phyloP scores from a whole-genome alignment of 2,329 filamentous ascomycete genomes.

The Fusarium nematophilum region DNA sequence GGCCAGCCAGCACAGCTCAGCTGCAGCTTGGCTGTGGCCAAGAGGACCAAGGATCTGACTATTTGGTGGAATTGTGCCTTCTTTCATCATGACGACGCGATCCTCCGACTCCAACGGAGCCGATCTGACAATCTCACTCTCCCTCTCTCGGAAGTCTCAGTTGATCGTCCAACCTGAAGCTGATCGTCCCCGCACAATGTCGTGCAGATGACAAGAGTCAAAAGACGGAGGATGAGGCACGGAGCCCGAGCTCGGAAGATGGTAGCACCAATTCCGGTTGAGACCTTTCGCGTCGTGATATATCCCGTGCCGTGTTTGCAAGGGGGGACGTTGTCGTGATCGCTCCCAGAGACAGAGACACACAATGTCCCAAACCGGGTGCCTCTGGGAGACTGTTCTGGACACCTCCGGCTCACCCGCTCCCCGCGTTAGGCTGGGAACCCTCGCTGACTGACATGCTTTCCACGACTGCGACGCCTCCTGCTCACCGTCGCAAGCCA shows the following conservation, averaged over 20 bases:
- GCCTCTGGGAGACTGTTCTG: slow-evolving; percentile 9
- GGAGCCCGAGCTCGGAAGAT: slow-evolving; percentile 16
- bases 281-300: neutral
- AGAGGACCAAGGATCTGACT: slow-evolving; percentile 25
- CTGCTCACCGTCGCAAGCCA: slow-evolving; percentile 3
- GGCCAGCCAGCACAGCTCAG: slow-evolving; percentile 16
- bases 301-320: too few species aligned
- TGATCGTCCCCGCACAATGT: slow-evolving; percentile 30
- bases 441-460: slow-evolving; percentile 11
- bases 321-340: too few species aligned
- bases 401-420: slow-evolving; percentile 15
- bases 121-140: neutral
- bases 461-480: slow-evolving; percentile 5
- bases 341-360: too few species aligned
- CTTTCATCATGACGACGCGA: slow-evolving; percentile 29
- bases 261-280: slow-evolving; percentile 6
- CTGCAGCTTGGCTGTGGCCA: slow-evolving; percentile 19
- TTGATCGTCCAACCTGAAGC: slow-evolving; percentile 3
- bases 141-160: neutral
- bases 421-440: slow-evolving; percentile 19
- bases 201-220: slow-evolving; percentile 18
- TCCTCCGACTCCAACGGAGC: slow-evolving; percentile 12
- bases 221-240: slow-evolving; percentile 15
- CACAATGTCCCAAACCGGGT: neutral
- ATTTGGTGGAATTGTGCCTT: slow-evolving; percentile 26